Evolutionary conservation across 345 rosid species (phyloP).

Genomic region (Populus davidiana): DNA sequence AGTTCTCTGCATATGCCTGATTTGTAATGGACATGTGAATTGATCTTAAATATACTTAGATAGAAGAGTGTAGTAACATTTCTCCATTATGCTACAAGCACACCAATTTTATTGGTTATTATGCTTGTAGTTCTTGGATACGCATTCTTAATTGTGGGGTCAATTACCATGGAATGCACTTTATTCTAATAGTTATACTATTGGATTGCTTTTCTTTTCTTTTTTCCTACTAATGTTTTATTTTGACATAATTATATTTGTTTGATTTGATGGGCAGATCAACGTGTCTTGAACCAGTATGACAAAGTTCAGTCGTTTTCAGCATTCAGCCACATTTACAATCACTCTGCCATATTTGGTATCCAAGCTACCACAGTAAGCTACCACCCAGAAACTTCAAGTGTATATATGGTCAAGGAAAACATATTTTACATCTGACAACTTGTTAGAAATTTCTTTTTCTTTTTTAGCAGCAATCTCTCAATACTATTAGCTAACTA

Average conservation of each 20-base stretch:
- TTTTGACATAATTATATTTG: constrained; percentile 1
- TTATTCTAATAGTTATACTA: background rate
- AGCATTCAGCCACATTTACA: constrained; percentile 82
- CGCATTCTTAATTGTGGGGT: background rate
- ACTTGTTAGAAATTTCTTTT: background rate
- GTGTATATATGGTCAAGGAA: too few species aligned
- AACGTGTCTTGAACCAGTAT: constrained; percentile 62
- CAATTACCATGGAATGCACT: background rate
- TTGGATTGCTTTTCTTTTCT: background rate
- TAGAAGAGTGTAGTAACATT: background rate
- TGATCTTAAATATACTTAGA: background rate
- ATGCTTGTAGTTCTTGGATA: background rate
- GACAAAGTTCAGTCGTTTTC: constrained; percentile 72
- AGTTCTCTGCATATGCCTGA: constrained; percentile 21
- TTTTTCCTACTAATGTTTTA: background rate
- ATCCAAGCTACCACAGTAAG: constrained; percentile 77
- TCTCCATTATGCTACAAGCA: background rate
- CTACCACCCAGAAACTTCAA: background rate
- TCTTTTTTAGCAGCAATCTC: background rate
- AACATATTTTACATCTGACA: too few species aligned
- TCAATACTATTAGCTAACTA: background rate
- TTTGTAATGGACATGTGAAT: background rate
- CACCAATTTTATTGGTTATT: background rate
- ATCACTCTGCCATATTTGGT: constrained; percentile 69
- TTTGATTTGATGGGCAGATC: constrained; percentile 51